Conservation (phyloP, 345 rosid species). For the Pugionium dolabratum region DNA sequence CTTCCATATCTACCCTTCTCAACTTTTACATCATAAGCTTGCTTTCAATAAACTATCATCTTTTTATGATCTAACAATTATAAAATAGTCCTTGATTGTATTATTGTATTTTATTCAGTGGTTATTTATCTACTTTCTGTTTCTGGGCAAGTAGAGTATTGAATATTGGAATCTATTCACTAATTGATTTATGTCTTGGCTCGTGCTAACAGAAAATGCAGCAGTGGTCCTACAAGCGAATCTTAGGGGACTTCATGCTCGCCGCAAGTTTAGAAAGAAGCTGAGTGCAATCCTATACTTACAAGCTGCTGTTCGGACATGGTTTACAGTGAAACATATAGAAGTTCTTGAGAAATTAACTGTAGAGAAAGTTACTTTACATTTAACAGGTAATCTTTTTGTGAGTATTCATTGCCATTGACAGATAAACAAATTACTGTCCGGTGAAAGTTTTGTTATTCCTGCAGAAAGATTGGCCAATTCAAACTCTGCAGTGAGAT, state of each 20-base stretch:
- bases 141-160: conserved; percentile 14
- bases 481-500: conserved; percentile 39
- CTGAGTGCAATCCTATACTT: conserved; percentile 47
- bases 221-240: conserved; percentile 66
- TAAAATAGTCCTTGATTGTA: conserved; percentile 12
- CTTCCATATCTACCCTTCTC: conserved; percentile 17
- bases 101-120: background rate
- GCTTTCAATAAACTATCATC: no score
- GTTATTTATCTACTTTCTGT: conserved; percentile 5
- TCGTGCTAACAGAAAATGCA: conserved; percentile 54
- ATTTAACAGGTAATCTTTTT: conserved; percentile 42
- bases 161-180: conserved; percentile 19
- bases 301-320: conserved; percentile 57
- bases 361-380: conserved; percentile 31
- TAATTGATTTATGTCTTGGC: conserved; percentile 3
- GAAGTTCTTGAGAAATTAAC: conserved; percentile 24
- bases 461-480: conserved; percentile 44
- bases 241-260: conserved; percentile 51
- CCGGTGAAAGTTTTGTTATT: conserved; percentile 21
- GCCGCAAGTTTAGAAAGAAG: conserved; percentile 50
- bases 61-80: background rate
- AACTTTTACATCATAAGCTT: conserved; percentile 12
- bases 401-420: background rate
- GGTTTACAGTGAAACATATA: conserved; percentile 57
- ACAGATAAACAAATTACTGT: conserved; percentile 6